phyloP scores from a whole-genome alignment of 257 asterid species.

The Vinca minor region DNA sequence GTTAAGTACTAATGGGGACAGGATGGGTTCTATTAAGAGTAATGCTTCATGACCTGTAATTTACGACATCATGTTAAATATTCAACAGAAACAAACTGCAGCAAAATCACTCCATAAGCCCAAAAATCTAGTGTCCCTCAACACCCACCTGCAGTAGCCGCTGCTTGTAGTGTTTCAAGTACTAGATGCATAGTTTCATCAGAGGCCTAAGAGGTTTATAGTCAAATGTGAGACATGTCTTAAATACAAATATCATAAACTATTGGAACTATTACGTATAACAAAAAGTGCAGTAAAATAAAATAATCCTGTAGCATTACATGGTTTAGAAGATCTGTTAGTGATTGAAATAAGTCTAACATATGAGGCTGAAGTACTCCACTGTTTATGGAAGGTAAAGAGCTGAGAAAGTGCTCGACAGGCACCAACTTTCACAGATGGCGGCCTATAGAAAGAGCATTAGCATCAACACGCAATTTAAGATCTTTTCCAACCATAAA shows the following conservation, averaged over 20 bases:
- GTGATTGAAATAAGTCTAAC: conserved; percentile 63
- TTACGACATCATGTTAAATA: not conserved
- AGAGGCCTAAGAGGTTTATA: conserved; percentile 65
- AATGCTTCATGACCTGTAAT: conserved; percentile 55
- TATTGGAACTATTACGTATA: not conserved
- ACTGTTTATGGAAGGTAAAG: conserved; percentile 55
- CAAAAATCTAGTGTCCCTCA: not conserved
- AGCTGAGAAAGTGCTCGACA: conserved; percentile 89
- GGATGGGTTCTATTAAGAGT: conserved; percentile 59
- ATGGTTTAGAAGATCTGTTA: conserved; percentile 75
- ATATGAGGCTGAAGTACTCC: conserved; percentile 62
- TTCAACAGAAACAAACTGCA: not conserved
- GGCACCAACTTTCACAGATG: conserved; percentile 93
- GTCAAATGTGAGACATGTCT: conserved; percentile 11
- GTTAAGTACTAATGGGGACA: conserved; percentile 83
- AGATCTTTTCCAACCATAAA: conserved; percentile 8
- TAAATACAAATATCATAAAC: conserved; percentile 12
- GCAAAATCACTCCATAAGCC: not conserved
- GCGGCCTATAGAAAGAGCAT: conserved; percentile 49
- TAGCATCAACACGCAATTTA: conserved; percentile 5
- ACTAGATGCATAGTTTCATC: conserved; percentile 97
- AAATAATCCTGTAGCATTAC: conserved; percentile 29
- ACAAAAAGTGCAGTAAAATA: not conserved
- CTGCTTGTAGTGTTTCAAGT: conserved; percentile 87
- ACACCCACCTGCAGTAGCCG: conserved; percentile 74